These are phyloP conservation scores for Boletus insuetus DNA, from an alignment of 768 basidiomycete species.

Conservation along the genomic window DNA sequence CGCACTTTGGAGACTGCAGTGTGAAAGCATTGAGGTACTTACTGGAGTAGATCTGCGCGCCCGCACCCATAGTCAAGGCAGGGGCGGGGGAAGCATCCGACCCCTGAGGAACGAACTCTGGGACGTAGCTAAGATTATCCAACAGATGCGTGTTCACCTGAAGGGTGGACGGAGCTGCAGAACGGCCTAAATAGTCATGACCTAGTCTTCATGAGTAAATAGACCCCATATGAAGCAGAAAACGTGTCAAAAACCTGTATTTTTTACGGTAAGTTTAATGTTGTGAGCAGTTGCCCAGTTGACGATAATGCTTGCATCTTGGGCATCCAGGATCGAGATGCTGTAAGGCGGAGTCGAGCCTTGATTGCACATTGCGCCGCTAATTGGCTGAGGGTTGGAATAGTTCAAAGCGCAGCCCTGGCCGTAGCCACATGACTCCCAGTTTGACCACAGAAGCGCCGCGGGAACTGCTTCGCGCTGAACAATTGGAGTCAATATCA, in stretches of 20 bases:
- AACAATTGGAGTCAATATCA: background rate
- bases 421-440: constrained; percentile 19
- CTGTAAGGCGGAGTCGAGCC: constrained; percentile 23
- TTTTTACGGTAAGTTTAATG: constrained; percentile 22
- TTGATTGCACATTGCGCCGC: constrained; percentile 11
- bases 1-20: background rate
- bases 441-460: constrained; percentile 24
- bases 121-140: constrained; percentile 9
- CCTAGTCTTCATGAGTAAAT: constrained; percentile 6
- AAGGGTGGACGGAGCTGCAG: constrained; percentile 23
- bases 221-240: background rate
- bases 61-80: constrained; percentile 20
- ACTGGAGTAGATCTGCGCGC: constrained; percentile 14
- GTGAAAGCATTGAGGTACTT: background rate
- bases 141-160: constrained; percentile 23
- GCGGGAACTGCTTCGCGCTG: constrained; percentile 20
- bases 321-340: constrained; percentile 13
- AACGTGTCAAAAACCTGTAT: constrained; percentile 15
- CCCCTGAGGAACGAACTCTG: constrained; percentile 20
- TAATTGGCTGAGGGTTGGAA: constrained; percentile 15
- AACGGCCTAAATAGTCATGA: constrained; percentile 23
- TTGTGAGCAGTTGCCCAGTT: constrained; percentile 20
- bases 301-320: constrained; percentile 20
- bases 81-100: constrained; percentile 12
- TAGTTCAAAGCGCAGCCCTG: constrained; percentile 21